These are phyloP conservation scores for Aspergillus calidoustus DNA, from an alignment of 2,329 filamentous ascomycete genomes.

Conservation along the genomic window DNA sequence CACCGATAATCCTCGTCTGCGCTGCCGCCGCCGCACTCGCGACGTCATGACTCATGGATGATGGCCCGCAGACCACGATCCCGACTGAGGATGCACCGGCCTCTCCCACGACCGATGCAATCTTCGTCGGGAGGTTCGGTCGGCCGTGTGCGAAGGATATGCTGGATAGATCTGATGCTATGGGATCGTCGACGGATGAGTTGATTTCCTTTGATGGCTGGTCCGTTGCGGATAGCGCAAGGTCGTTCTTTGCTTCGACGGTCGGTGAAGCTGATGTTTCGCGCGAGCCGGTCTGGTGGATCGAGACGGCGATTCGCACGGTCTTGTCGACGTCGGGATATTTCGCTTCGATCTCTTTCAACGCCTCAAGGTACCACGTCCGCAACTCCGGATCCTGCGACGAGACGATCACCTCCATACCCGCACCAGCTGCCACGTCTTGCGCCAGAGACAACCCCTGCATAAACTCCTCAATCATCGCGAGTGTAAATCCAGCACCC, in stretches of 20 bases:
- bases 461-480: conserved; percentile 33
- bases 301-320: not conserved
- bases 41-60: conserved; percentile 54
- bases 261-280: too few relatives aligned
- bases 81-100: conserved; percentile 13
- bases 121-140: conserved; percentile 38
- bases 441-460: not conserved
- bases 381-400: conserved; percentile 16
- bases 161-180: too few relatives aligned
- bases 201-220: not conserved
- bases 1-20: conserved; percentile 41
- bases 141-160: conserved; percentile 22
- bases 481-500: conserved; percentile 58
- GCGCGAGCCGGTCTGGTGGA: not conserved
- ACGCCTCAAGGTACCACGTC: conserved; percentile 19
- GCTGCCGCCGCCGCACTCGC: conserved; percentile 52
- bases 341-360: not conserved
- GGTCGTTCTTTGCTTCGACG: too few relatives aligned
- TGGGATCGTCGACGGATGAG: not conserved
- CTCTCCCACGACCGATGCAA: conserved; percentile 18
- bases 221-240: not conserved
- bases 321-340: not conserved
- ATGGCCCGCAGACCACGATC: conserved; percentile 51
- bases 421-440: not conserved
- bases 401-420: conserved; percentile 16